Base-by-base conservation (phyloP, 805 yeast genomes). In the Myxozyma lipomycoides region DNA sequence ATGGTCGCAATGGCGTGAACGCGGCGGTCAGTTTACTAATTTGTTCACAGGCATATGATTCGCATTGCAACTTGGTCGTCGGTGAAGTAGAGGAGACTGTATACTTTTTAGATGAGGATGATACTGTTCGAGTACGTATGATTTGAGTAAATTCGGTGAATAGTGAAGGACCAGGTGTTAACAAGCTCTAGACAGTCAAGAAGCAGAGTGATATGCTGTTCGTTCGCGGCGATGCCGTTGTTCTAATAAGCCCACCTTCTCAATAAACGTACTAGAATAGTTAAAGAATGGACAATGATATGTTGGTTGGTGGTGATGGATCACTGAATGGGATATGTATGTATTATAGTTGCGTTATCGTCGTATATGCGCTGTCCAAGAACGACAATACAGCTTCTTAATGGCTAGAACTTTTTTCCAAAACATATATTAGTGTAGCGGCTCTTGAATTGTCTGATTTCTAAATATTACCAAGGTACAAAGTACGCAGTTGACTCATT, bases 181-280 rank as follows among this genome's bases (percentile, higher is more conserved):
- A 38, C 45, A n/a, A n/a, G n/a, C 9, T 73, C 48, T 65, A 71
- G 65, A 68, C 78, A 7, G 74, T 74, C 21, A 84, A 82, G 63
- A 76, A 77, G 55, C 52, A 61, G 49, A 78, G 88, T 17, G 96
- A 87, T 49, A 86, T 93, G 89, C 82, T 93, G 39, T 91, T 91
- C 70, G 90, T 93, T 15, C 83, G 99, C 72, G 99, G 99, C n/a
- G 98, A 93, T 70, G 82, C 95, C 2, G 98, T 93, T 40, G 87
- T 95, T 45, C 76, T 90, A 60, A 83, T 93, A 47, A 81, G 84
- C 47, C 75, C 82, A 3, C 61, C 61, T 9, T 28, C 38, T 26
- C 43, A 38, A 18, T 25, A 58, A 15, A n/a, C n/a, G n/a, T n/a
- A n/a, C n/a, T n/a, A n/a, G n/a, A n/a, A n/a, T n/a, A n/a, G n/a